phyloP scores from a whole-genome alignment of 495 filamentous ascomycete species.

The Lophiostoma macrostomum region DNA sequence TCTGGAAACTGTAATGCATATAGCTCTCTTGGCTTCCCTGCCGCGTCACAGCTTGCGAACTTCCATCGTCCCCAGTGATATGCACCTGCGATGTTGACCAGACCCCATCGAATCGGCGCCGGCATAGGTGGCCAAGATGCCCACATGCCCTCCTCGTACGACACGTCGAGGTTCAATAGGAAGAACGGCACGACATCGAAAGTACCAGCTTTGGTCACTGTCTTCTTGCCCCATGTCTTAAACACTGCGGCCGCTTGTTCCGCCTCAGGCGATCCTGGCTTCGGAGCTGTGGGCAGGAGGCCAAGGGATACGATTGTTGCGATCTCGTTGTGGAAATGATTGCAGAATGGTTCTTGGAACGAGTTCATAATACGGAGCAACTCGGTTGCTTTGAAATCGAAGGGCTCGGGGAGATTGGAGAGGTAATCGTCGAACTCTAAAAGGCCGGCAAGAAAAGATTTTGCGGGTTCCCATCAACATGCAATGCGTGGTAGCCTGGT shows the following conservation, averaged over 20 bases:
- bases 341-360: constrained; percentile 49
- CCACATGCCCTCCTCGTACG: constrained; percentile 54
- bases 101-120: constrained; percentile 21
- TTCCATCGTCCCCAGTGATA: constrained; percentile 51
- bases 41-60: constrained; percentile 50
- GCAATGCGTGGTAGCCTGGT: background rate
- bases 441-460: constrained; percentile 51
- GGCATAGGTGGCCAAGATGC: constrained; percentile 32
- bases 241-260: constrained; percentile 39
- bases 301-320: constrained; percentile 50
- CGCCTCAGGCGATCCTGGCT: constrained; percentile 22
- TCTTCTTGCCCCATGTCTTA: constrained; percentile 43
- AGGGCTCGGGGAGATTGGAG: constrained; percentile 26
- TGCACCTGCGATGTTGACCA: constrained; percentile 46
- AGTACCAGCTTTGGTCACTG: constrained; percentile 21
- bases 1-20: constrained; percentile 12
- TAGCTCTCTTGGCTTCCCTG: constrained; percentile 18
- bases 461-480: constrained; percentile 26
- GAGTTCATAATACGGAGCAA: constrained; percentile 48
- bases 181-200: constrained; percentile 51
- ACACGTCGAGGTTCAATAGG: constrained; percentile 54
- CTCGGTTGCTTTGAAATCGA: constrained; percentile 45
- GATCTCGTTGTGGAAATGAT: constrained; percentile 56
- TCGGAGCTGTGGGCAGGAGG: constrained; percentile 40
- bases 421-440: constrained; percentile 51